phyloP scores from a whole-genome alignment of 805 yeast genomes.

The Cyberlindnera mississippiensis region DNA sequence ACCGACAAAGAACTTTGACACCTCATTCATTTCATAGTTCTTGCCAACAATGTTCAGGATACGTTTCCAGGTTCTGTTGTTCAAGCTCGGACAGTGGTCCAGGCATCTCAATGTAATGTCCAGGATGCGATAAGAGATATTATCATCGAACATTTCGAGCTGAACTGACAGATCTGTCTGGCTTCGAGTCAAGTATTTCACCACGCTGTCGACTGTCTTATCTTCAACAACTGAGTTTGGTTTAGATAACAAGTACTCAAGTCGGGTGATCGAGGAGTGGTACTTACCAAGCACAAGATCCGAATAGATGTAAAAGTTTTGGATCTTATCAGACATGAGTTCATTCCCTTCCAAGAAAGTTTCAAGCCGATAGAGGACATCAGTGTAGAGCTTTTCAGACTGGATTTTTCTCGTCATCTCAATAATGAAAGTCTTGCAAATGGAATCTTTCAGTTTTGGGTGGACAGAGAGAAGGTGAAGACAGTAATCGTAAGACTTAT shows the following conservation, averaged over 20 bases:
- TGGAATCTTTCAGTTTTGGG: constrained; percentile 1
- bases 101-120: constrained; percentile 6
- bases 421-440: constrained; percentile 8
- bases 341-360: constrained; percentile 4
- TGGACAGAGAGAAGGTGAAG: constrained; percentile 8
- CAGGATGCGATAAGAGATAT: constrained; percentile 3
- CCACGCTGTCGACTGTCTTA: constrained; percentile 12
- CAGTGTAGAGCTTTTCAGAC: constrained; percentile 1
- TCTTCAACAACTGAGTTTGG: constrained; percentile 4
- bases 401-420: constrained; percentile 4
- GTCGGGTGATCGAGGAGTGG: constrained; percentile 9
- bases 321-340: constrained; percentile 8
- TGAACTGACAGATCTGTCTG: not conserved
- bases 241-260: constrained; percentile 6
- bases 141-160: constrained; percentile 5
- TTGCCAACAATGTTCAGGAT: constrained; percentile 13
- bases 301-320: constrained; percentile 16
- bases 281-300: constrained; percentile 12
- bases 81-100: constrained; percentile 4
- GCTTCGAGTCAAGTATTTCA: constrained; percentile 3
- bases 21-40: constrained; percentile 13
- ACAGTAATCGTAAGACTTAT: constrained; percentile 14
- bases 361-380: constrained; percentile 15
- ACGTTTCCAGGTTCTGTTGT: constrained; percentile 18
- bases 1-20: constrained; percentile 10